Percentiles rank a stretch among this genome's conserved stretches.
These are phyloP conservation scores for Ophiocordyceps camponoti-saundersi DNA, from an alignment of 2,329 filamentous ascomycete species.

Conservation along the genomic window DNA sequence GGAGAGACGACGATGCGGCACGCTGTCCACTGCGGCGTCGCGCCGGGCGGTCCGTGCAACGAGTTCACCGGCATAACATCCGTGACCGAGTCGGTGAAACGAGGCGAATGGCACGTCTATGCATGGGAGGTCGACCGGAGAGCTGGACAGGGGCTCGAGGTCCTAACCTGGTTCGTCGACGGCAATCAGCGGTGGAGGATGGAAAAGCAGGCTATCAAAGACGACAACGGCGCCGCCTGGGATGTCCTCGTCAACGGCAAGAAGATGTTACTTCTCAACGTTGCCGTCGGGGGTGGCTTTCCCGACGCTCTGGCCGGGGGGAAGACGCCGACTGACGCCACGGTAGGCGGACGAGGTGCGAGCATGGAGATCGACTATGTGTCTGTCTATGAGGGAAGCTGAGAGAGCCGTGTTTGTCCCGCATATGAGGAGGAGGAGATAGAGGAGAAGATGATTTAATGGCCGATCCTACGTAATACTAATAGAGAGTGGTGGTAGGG, in stretches of 20 bases:
- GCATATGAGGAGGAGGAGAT: neutral
- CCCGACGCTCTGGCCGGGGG: slow-evolving; percentile 15
- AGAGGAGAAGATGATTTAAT: neutral
- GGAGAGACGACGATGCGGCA: slow-evolving; percentile 16
- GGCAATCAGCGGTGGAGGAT: slow-evolving; percentile 11
- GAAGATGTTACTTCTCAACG: slow-evolving; percentile 20
- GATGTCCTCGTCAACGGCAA: slow-evolving; percentile 9
- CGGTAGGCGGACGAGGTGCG: slow-evolving; percentile 13
- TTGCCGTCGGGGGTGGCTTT: slow-evolving; percentile 21
- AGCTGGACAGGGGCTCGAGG: slow-evolving; percentile 8
- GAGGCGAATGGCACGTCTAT: slow-evolving; percentile 16
- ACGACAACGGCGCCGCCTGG: slow-evolving; percentile 13
- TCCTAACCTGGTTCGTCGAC: slow-evolving; percentile 18
- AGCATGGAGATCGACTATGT: slow-evolving; percentile 23
- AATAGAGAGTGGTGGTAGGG: no score
- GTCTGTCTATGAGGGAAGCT: slow-evolving; percentile 12
- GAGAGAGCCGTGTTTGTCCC: neutral
- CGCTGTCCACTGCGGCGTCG: slow-evolving; percentile 23
- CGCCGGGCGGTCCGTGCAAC: slow-evolving; percentile 21
- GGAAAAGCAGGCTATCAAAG: slow-evolving; percentile 9
- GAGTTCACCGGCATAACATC: slow-evolving; percentile 19
- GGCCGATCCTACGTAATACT: no score
- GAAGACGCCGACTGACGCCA: slow-evolving; percentile 15
- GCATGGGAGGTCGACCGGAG: slow-evolving; percentile 15
- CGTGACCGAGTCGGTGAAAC: slow-evolving; percentile 5